Evolutionary conservation across 2,329 filamentous ascomycete species (phyloP).

Genomic region (Microdochium paspali): DNA sequence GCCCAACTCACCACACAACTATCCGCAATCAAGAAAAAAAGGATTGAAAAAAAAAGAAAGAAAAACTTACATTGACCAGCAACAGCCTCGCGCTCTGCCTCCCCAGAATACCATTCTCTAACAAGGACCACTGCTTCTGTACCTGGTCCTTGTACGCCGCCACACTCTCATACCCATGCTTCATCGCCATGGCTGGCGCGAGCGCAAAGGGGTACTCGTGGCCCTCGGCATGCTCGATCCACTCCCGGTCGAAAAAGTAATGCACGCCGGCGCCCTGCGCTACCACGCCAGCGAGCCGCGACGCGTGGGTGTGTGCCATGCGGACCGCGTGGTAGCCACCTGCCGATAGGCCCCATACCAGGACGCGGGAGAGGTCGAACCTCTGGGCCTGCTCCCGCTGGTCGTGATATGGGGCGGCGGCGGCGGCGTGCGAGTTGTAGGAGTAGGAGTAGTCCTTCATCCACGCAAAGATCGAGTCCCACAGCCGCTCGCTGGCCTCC

Average conservation of each 20-base stretch:
- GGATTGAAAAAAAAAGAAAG: background rate
- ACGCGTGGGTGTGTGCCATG: constrained; percentile 56
- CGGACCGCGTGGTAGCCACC: constrained; percentile 62
- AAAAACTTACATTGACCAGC: constrained; percentile 44
- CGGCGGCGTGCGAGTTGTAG: background rate
- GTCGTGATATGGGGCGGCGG: constrained; percentile 29
- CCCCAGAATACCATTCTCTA: constrained; percentile 48
- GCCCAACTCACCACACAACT: background rate
- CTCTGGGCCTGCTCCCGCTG: constrained; percentile 5
- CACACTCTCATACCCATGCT: constrained; percentile 49
- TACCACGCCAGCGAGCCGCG: constrained; percentile 41
- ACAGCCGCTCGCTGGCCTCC: constrained; percentile 48
- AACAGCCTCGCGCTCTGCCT: constrained; percentile 41
- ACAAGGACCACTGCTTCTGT: constrained; percentile 52
- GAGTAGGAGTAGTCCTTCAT: constrained; percentile 22
- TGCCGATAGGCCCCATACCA: constrained; percentile 55
- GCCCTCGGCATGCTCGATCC: constrained; percentile 52
- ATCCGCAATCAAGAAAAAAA: constrained; percentile 1
- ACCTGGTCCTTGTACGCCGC: constrained; percentile 45
- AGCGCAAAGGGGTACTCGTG: constrained; percentile 58
- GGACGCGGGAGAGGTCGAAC: constrained; percentile 47
- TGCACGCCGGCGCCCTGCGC: constrained; percentile 57
- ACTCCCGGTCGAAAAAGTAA: constrained; percentile 48
- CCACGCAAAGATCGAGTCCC: constrained; percentile 53
- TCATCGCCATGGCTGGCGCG: constrained; percentile 45